phyloP scores from a whole-genome alignment of 2,329 filamentous ascomycete genomes.

The Ascochyta clinopodiicola region DNA sequence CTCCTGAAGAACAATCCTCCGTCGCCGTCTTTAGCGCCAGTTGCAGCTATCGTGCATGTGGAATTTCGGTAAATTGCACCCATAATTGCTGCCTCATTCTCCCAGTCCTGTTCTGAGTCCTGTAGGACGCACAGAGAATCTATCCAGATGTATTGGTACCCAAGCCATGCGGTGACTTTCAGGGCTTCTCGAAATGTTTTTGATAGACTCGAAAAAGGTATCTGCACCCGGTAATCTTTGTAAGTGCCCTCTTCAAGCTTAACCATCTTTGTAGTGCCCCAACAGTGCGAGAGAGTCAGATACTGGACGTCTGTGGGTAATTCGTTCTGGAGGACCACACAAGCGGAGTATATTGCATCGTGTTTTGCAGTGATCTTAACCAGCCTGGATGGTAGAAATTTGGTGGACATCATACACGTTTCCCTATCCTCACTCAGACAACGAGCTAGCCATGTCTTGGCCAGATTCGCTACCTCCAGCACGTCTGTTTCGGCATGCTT shows the following conservation, averaged over 20 bases:
- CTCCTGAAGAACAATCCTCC: constrained; percentile 5
- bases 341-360: neutral
- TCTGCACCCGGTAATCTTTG: neutral
- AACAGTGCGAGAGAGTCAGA: constrained; percentile 8
- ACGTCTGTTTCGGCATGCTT: neutral
- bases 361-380: neutral
- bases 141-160: constrained; percentile 19
- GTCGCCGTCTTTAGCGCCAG: neutral
- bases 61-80: constrained; percentile 13
- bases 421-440: neutral
- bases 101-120: constrained; percentile 18
- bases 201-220: neutral
- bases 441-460: neutral
- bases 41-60: constrained; percentile 6
- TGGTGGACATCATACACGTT: neutral
- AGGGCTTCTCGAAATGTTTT: constrained; percentile 9
- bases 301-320: neutral
- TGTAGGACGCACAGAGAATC: constrained; percentile 20
- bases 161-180: neutral
- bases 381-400: neutral
- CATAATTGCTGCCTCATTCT: constrained; percentile 13
- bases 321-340: neutral
- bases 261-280: neutral
- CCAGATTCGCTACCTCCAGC: neutral
- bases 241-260: neutral